These are phyloP conservation scores for Blumeria graminis DNA, from an alignment of 2,329 filamentous ascomycete species.

Conservation along the genomic window DNA sequence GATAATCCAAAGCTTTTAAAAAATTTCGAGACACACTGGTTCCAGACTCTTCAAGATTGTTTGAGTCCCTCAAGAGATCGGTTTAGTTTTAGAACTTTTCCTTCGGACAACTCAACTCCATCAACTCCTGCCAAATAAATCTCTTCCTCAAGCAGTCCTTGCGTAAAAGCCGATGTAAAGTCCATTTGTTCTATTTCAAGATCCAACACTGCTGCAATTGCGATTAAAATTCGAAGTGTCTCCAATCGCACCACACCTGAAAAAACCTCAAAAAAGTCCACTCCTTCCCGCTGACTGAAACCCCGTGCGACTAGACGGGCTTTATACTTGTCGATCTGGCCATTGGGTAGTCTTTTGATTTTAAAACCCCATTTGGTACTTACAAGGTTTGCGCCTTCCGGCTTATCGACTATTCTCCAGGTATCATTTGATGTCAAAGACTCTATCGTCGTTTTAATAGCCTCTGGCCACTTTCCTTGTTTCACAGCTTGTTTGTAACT, in stretches of 20 bases:
- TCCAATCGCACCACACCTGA: not conserved
- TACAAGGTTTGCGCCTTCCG: not conserved
- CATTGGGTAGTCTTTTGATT: not conserved
- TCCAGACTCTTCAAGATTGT: not conserved
- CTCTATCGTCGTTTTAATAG: too few relatives aligned
- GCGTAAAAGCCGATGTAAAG: not conserved
- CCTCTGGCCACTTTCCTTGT: too few relatives aligned
- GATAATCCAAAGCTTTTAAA: not conserved
- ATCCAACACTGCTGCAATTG: not conserved
- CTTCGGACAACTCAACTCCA: not conserved
- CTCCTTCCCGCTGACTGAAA: not conserved
- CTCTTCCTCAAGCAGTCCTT: not conserved
- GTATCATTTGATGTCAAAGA: not conserved
- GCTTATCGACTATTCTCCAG: not conserved
- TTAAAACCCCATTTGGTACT: not conserved
- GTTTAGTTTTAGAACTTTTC: not conserved
- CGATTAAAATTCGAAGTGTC: not conserved
- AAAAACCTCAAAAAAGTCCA: not conserved
- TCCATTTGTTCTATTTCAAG: not conserved
- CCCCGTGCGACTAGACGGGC: not conserved
- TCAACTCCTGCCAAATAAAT: not conserved
- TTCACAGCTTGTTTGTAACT: too few relatives aligned
- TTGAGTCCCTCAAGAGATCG: not conserved
- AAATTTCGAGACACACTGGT: not conserved
- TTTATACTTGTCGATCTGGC: not conserved